Conservation (phyloP, 2,329 filamentous ascomycete genomes). For the Aspergillus fischeri region DNA sequence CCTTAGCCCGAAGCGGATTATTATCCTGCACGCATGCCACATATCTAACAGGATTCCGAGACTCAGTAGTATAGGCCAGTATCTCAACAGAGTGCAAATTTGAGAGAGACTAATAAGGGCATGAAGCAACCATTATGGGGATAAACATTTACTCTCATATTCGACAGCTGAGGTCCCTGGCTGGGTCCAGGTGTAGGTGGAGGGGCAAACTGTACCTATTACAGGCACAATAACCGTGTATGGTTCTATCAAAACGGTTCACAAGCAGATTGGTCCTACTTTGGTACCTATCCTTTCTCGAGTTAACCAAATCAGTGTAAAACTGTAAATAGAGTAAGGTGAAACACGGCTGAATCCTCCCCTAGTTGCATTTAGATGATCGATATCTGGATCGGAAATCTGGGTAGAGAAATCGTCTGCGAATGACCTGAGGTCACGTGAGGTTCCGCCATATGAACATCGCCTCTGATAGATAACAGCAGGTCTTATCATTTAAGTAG, state of each 20-base stretch:
- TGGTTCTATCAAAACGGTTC: background rate
- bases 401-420: background rate
- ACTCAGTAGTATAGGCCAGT: background rate
- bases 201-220: background rate
- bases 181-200: background rate
- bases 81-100: background rate
- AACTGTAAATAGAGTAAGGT: background rate
- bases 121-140: too few species aligned
- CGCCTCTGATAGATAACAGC: background rate
- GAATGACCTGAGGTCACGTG: background rate
- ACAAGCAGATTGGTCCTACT: background rate
- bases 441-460: background rate
- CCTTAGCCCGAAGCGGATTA: background rate
- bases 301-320: background rate
- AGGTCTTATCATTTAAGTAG: background rate
- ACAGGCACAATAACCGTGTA: background rate
- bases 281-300: background rate
- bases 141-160: background rate
- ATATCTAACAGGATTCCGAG: background rate
- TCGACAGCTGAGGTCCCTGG: background rate
- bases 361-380: background rate
- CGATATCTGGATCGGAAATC: background rate
- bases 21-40: background rate
- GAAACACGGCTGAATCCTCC: background rate
- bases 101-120: background rate